phyloP scores from a whole-genome alignment of 2,329 filamentous ascomycete species.

The Zymoseptoria passerinii region DNA sequence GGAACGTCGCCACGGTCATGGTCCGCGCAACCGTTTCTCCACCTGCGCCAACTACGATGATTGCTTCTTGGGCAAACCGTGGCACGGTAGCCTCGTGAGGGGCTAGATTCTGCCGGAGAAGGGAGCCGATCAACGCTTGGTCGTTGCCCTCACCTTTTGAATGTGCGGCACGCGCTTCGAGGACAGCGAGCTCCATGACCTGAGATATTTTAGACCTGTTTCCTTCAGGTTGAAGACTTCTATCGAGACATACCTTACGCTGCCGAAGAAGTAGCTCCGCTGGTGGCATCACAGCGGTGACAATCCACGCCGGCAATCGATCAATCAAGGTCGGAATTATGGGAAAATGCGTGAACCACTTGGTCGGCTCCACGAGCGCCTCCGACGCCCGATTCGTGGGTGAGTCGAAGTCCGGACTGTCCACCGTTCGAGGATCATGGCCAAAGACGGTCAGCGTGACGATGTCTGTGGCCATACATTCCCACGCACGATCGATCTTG shows the following conservation, averaged over 20 bases:
- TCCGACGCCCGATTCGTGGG: not conserved
- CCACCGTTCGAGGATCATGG: not conserved
- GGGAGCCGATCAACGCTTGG: constrained; percentile 7
- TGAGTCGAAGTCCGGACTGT: not conserved
- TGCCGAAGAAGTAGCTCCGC: not conserved
- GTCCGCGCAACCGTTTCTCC: constrained; percentile 38
- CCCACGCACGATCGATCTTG: not conserved
- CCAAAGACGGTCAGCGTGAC: not conserved
- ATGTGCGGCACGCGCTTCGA: not conserved
- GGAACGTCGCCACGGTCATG: constrained; percentile 35
- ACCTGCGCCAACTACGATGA: constrained; percentile 40
- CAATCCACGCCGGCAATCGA: not conserved
- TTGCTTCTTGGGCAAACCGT: constrained; percentile 34
- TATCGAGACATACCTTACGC: not conserved
- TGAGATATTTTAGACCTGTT: not conserved
- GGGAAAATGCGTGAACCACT: not conserved
- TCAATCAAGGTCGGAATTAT: not conserved
- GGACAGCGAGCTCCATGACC: constrained; percentile 1
- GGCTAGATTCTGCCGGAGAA: constrained; percentile 4
- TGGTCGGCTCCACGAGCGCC: not conserved
- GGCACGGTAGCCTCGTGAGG: constrained; percentile 30
- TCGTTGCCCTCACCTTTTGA: constrained; percentile 1
- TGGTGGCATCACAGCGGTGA: not conserved
- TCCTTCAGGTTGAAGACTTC: no score
- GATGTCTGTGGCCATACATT: not conserved